These are phyloP conservation scores for Boletus coccyginus DNA, from an alignment of 768 basidiomycete genomes.

Conservation along the genomic window DNA sequence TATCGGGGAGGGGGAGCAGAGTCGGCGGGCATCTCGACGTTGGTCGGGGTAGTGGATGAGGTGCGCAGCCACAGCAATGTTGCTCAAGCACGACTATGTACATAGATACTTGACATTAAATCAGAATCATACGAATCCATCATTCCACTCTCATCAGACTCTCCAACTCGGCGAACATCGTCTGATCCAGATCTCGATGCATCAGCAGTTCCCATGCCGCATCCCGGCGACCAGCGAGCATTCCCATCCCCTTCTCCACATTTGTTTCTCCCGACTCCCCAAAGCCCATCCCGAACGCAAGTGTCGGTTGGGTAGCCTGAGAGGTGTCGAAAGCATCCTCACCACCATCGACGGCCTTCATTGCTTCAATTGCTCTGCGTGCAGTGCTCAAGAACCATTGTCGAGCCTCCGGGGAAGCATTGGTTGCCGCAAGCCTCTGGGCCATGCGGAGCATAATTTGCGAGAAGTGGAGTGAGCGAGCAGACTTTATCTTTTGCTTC, in stretches of 20 bases:
- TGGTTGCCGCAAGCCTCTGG: slow-evolving; percentile 53
- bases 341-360: slow-evolving; percentile 76
- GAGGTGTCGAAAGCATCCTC: slow-evolving; percentile 72
- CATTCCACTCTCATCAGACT: slow-evolving; percentile 71
- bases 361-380: slow-evolving; percentile 68
- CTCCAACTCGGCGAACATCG: slow-evolving; percentile 77
- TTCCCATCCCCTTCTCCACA: slow-evolving; percentile 69
- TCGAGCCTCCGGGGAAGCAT: slow-evolving; percentile 50
- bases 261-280: slow-evolving; percentile 66
- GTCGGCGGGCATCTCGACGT: slow-evolving; percentile 36
- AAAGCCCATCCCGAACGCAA: slow-evolving; percentile 86
- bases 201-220: slow-evolving; percentile 70
- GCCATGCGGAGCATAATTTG: slow-evolving; percentile 70
- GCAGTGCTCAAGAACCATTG: slow-evolving; percentile 51
- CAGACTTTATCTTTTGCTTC: slow-evolving; percentile 66
- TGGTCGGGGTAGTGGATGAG: neutral
- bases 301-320: slow-evolving; percentile 53
- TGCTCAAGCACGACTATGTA: neutral
- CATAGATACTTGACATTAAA: slow-evolving; percentile 11
- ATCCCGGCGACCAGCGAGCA: slow-evolving; percentile 71
- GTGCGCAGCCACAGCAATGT: slow-evolving; percentile 4
- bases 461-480: slow-evolving; percentile 65
- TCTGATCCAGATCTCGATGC: slow-evolving; percentile 67
- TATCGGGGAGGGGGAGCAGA: slow-evolving; percentile 57
- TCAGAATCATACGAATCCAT: slow-evolving; percentile 5